These are phyloP conservation scores for Fusarium mundagurra DNA, from an alignment of 2,329 filamentous ascomycete species.

Conservation along the genomic window DNA sequence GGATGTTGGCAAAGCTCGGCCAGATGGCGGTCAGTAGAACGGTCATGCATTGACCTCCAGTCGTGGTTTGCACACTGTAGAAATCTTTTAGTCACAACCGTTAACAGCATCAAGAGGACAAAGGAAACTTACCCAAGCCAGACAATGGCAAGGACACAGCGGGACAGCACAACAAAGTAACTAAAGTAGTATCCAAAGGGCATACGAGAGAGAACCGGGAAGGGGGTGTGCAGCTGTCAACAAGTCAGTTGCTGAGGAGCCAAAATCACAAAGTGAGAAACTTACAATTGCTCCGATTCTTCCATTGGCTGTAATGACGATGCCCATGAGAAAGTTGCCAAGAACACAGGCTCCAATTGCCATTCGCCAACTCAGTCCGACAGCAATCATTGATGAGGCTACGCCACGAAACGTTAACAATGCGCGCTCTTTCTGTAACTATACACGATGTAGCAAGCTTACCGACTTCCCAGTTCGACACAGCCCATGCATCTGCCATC, in stretches of 20 bases:
- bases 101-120: background rate
- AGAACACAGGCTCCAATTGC: constrained; percentile 10
- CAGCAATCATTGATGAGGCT: constrained; percentile 10
- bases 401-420: background rate
- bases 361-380: constrained; percentile 9
- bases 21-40: constrained; percentile 5
- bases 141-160: constrained; percentile 9
- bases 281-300: constrained; percentile 10
- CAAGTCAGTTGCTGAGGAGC: background rate
- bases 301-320: constrained; percentile 5
- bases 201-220: constrained; percentile 8
- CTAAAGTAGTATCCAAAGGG: constrained; percentile 11
- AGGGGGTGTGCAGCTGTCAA: background rate
- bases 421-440: background rate
- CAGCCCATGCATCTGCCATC: constrained; percentile 14
- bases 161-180: constrained; percentile 8
- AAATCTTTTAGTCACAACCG: background rate
- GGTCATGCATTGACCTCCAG: constrained; percentile 14
- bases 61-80: constrained; percentile 1
- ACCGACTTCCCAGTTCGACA: constrained; percentile 13
- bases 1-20: constrained; percentile 11
- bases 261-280: background rate
- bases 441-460: background rate
- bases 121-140: constrained; percentile 1
- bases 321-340: constrained; percentile 8